Evolutionary conservation across 768 basidiomycete species (phyloP).

Genomic region (Amanita brunnescens): DNA sequence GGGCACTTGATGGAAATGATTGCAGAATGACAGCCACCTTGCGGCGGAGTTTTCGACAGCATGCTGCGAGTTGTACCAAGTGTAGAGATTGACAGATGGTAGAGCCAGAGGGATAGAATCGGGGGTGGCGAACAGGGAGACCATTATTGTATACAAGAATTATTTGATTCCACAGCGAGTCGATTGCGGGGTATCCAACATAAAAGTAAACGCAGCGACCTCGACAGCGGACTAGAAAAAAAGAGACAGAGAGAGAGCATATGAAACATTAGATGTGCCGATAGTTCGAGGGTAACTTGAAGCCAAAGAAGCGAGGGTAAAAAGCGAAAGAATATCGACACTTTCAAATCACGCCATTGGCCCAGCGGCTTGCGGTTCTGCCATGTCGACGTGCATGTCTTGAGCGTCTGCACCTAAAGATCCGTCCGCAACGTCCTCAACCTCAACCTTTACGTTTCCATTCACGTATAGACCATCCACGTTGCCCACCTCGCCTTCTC

Average conservation of each 20-base stretch:
- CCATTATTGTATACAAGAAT: conserved; percentile 13
- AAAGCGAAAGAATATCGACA: conserved; percentile 4
- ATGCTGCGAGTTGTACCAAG: conserved; percentile 20
- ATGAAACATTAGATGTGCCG: conserved; percentile 5
- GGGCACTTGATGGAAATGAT: no score
- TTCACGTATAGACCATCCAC: conserved; percentile 11
- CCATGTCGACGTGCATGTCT: conserved; percentile 32
- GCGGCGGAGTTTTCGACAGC: no score
- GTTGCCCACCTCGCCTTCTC: conserved; percentile 23
- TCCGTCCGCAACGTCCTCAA: conserved; percentile 22
- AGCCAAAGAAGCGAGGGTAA: conserved; percentile 5
- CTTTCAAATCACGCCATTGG: conserved; percentile 9
- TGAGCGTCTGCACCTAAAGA: conserved; percentile 19
- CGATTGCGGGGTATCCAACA: conserved; percentile 25
- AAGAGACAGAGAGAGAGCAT: conserved; percentile 5
- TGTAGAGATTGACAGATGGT: conserved; percentile 12
- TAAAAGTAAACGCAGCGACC: conserved; percentile 11
- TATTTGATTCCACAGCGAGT: conserved; percentile 8
- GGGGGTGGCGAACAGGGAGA: conserved; percentile 4
- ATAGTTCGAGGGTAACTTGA: conserved; percentile 5
- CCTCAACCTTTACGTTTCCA: conserved; percentile 14
- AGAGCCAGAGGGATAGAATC: conserved; percentile 10
- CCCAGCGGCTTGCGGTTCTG: conserved; percentile 8
- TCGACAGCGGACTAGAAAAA: conserved; percentile 7
- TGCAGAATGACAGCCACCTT: no score